phyloP scores from a whole-genome alignment of 345 rosid species.

The Erucastrum elatum region DNA sequence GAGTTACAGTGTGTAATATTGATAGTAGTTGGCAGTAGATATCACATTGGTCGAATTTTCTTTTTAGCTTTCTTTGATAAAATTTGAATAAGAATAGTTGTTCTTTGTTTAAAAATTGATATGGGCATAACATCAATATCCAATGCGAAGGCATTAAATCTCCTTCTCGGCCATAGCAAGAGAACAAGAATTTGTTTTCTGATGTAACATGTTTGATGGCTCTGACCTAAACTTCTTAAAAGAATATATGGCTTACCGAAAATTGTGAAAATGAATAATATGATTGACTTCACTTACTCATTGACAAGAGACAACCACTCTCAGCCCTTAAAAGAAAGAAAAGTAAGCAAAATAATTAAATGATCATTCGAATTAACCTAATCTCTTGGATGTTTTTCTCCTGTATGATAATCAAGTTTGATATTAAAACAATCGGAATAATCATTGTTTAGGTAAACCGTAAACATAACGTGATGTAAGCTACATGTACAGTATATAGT shows the following conservation, averaged over 20 bases:
- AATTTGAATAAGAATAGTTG: background rate
- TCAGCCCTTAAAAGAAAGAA: background rate
- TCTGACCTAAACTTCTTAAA: background rate
- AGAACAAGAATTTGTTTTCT: too few relatives aligned
- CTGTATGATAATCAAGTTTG: background rate
- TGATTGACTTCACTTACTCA: slow-evolving; percentile 11
- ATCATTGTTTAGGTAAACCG: too few relatives aligned
- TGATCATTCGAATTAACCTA: too few relatives aligned
- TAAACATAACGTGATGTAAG: too few relatives aligned
- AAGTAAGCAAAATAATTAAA: too few relatives aligned
- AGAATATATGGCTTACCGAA: too few relatives aligned
- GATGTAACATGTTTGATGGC: background rate
- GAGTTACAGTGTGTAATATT: background rate
- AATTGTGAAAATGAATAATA: background rate
- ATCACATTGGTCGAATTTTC: background rate
- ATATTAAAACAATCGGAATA: too few relatives aligned
- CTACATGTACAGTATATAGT: too few relatives aligned
- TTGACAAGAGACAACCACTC: slow-evolving; percentile 16
- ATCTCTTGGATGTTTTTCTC: background rate
- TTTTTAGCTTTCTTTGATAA: too few relatives aligned
- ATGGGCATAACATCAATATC: background rate
- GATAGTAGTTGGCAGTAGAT: slow-evolving; percentile 23
- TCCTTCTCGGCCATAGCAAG: background rate
- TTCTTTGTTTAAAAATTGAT: too few relatives aligned
- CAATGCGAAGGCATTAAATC: background rate